phyloP scores from a whole-genome alignment of 495 filamentous ascomycete species.

The Neurospora sp. region DNA sequence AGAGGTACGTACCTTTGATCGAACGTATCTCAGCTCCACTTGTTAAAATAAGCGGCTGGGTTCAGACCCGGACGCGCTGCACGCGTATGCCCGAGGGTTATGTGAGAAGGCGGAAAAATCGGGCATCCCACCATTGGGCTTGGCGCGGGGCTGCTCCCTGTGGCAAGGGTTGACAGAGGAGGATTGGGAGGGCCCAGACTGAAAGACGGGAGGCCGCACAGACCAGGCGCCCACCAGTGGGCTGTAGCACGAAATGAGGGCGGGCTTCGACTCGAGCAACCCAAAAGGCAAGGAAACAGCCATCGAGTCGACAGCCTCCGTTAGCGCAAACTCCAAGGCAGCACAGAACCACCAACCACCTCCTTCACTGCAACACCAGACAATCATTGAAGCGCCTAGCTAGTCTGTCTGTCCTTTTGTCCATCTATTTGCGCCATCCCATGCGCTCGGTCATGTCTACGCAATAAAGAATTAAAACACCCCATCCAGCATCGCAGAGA shows the following conservation, averaged over 20 bases:
- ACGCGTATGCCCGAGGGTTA: not conserved
- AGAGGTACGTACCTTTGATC: not conserved
- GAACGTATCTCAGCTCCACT: not conserved
- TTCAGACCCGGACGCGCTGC: not conserved
- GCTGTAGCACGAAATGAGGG: slow-evolving; percentile 13
- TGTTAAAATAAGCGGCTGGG: not conserved
- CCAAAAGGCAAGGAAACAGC: slow-evolving; percentile 1
- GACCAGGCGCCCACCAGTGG: slow-evolving; percentile 8
- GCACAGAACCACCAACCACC: not conserved
- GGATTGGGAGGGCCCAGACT: not conserved
- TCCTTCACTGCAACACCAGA: not conserved
- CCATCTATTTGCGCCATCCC: slow-evolving; percentile 1
- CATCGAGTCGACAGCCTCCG: not conserved
- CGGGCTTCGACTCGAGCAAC: slow-evolving; percentile 11
- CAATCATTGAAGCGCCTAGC: not conserved
- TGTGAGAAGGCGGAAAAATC: not conserved
- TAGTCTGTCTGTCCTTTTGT: not conserved
- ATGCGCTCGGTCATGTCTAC: slow-evolving; percentile 17
- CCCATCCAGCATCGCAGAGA: not conserved
- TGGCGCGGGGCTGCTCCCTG: slow-evolving; percentile 7
- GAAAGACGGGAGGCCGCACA: slow-evolving; percentile 4
- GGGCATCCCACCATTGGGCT: slow-evolving; percentile 2
- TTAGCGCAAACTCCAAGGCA: not conserved
- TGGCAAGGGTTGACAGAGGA: slow-evolving; percentile 4
- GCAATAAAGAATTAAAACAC: not conserved